Conservation (phyloP, 2,329 filamentous ascomycete species). For the Curvularia sp. region DNA sequence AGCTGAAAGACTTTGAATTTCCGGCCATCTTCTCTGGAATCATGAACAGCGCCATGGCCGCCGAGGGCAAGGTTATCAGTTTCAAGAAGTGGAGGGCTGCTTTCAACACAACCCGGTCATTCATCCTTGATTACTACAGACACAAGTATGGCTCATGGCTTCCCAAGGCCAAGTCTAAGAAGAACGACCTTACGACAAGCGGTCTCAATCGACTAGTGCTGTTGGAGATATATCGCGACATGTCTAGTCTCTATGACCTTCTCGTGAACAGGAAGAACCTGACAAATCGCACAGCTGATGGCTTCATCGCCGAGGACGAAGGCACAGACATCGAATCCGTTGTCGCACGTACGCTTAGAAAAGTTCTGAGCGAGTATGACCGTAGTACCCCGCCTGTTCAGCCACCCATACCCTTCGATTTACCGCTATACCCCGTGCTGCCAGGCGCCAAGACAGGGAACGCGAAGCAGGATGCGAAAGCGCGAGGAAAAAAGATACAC, state of each 20-base stretch:
- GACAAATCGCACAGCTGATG: constrained; percentile 79
- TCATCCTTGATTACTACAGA: constrained; percentile 74
- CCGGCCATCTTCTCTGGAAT: constrained; percentile 87
- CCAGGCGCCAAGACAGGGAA: constrained; percentile 69
- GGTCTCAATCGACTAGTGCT: constrained; percentile 87
- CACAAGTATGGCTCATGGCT: constrained; percentile 79
- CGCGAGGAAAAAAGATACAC: constrained; percentile 74
- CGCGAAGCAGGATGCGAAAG: constrained; percentile 76
- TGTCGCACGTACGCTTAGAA: constrained; percentile 71
- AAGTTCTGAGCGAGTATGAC: constrained; percentile 86
- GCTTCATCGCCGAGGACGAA: constrained; percentile 65
- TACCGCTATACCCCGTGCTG: constrained; percentile 78
- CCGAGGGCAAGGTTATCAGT: constrained; percentile 77
- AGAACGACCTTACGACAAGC: constrained; percentile 85
- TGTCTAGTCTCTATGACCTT: constrained; percentile 86
- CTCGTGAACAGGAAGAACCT: constrained; percentile 80
- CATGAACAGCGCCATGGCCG: constrained; percentile 79
- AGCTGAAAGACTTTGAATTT: constrained; percentile 89
- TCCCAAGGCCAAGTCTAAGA: constrained; percentile 88
- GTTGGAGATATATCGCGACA: constrained; percentile 81
- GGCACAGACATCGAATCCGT: constrained; percentile 64
- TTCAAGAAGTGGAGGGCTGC: constrained; percentile 84
- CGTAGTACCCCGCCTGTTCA: constrained; percentile 86
- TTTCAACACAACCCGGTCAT: constrained; percentile 77
- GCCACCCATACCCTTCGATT: constrained; percentile 89